Evolutionary conservation across 139 green algal genomes (phyloP).

Genomic region (Chara braunii): DNA sequence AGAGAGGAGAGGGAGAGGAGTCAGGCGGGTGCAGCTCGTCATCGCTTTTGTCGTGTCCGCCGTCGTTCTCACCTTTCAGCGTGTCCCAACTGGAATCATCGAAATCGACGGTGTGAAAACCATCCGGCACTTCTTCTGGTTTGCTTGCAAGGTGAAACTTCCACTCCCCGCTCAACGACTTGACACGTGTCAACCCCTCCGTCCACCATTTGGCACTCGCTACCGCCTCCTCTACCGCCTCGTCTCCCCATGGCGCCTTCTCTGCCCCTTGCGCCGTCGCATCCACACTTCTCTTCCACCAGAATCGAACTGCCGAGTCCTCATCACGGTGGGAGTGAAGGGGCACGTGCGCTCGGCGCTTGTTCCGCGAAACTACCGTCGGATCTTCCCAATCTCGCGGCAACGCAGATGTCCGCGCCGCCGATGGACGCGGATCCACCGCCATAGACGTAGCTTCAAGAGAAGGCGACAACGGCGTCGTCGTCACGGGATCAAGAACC

Average conservation of each 20-base stretch:
- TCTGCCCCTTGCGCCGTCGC: not conserved
- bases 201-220: slow-evolving; percentile 24
- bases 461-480: too few species aligned
- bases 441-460: too few species aligned
- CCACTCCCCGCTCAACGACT: slow-evolving; percentile 34
- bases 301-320: slow-evolving; percentile 6
- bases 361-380: slow-evolving; percentile 4
- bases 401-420: too few species aligned
- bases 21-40: too few species aligned
- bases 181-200: slow-evolving; percentile 5
- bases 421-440: too few species aligned
- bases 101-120: slow-evolving; percentile 22
- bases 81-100: slow-evolving; percentile 11
- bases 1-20: too few species aligned
- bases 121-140: slow-evolving; percentile 27
- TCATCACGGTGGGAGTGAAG: slow-evolving; percentile 16
- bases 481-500: too few species aligned
- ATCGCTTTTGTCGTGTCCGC: too few species aligned
- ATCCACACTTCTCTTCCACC: not conserved
- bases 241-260: not conserved
- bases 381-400: slow-evolving; percentile 23
- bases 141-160: slow-evolving; percentile 25
- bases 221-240: slow-evolving; percentile 2
- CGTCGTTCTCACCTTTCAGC: slow-evolving; percentile 42
- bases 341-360: slow-evolving; percentile 20